Evolutionary conservation across 352 stramenopile species (phyloP), one percentile per base, ranked within the genome.

Genomic region (Halophytophthora batemanensis): DNA sequence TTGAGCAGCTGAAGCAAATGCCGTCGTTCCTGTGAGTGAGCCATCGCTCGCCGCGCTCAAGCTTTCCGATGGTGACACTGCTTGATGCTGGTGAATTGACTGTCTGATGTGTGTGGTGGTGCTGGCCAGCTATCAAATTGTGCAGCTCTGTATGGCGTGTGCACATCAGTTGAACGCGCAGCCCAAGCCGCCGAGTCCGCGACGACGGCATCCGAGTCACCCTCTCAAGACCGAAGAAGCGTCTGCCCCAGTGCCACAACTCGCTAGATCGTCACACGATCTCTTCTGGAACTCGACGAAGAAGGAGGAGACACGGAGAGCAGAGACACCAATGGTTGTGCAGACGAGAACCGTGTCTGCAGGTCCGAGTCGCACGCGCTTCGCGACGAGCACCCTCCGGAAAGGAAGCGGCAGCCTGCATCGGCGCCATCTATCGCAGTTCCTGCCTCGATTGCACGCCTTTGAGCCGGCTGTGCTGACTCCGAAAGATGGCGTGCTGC

Each of bases 1-100:
- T 70, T 35, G 68, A 76, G 28, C 56, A 82, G 46, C 50, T 82
- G 35, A 71, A 80, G 41, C 44, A 66, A 13, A 56, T 62, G 8
- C 47, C 64, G 7, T 55, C 53, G 18, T 82, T 74, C 40, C 58
- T 78, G 72, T 80, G 44, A 44, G 72, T 69, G 19, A 2, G 29
- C 40, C 6, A 17, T 21, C 19, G 25, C 13, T 2, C 13, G 17
- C 42, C 5, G 12, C 1, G n/a, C n/a, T n/a, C n/a, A n/a, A n/a
- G n/a, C n/a, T n/a, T n/a, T n/a, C n/a, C n/a, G n/a, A n/a, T n/a
- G n/a, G n/a, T n/a, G n/a, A n/a, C n/a, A n/a, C n/a, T n/a, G 14
- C 21, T 19, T 6, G 23, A 15, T 10, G 36, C 25, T 25, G 7
- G 10, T 15, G 7, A 39, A 18, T 19, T 18, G 48, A 14, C 6